Conservation (phyloP, 805 yeast species). For the Cyberlindnera maclurae region DNA sequence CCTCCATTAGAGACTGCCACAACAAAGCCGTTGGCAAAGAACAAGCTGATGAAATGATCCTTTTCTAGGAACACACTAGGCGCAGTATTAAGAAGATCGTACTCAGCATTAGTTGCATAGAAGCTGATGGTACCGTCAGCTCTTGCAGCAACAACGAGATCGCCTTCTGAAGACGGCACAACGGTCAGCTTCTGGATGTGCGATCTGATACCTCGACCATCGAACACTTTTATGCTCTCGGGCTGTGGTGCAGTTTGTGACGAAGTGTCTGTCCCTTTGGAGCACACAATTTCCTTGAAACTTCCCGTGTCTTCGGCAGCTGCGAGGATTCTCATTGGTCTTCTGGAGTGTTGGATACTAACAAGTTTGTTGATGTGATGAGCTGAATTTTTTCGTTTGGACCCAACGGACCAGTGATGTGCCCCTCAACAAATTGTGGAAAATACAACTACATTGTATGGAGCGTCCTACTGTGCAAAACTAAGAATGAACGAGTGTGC, state of each 20-base stretch:
- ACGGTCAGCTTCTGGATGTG: conserved; percentile 34
- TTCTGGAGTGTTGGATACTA: neutral
- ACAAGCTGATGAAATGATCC: conserved; percentile 34
- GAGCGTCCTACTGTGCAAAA: no score
- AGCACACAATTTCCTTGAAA: conserved; percentile 56
- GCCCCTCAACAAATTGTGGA: no score
- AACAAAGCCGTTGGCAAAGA: conserved; percentile 22
- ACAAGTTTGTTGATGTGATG: neutral
- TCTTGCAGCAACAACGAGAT: conserved; percentile 36
- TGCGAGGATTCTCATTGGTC: conserved; percentile 50
- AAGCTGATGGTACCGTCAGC: conserved; percentile 38
- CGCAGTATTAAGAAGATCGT: conserved; percentile 16
- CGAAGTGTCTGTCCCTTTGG: conserved; percentile 75
- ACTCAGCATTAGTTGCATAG: conserved; percentile 27
- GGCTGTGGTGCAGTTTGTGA: conserved; percentile 61
- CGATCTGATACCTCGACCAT: conserved; percentile 32
- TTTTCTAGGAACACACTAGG: conserved; percentile 11
- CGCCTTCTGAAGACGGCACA: conserved; percentile 26
- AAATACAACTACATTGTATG: no score
- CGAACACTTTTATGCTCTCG: conserved; percentile 38
- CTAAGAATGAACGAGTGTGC: no score
- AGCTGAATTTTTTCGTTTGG: neutral
- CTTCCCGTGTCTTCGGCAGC: conserved; percentile 65
- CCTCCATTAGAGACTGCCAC: conserved; percentile 32
- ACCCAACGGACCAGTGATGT: no score